Conservation (phyloP, 2,329 filamentous ascomycete species). For the Metarhizium guizhouense region DNA sequence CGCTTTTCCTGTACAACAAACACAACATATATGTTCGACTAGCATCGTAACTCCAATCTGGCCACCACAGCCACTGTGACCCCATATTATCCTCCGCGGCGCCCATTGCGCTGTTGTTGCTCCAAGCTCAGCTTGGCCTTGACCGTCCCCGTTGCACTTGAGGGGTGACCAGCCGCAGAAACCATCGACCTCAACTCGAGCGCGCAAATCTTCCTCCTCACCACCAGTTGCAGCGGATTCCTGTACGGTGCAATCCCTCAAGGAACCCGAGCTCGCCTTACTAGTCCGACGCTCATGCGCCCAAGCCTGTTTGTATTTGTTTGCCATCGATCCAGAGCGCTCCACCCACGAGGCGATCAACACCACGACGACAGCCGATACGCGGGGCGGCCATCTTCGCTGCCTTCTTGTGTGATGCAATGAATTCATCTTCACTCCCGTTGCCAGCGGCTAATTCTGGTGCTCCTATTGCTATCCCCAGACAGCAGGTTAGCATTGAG, state of each 20-base stretch:
- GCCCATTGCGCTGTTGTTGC: neutral
- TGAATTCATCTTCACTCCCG: constrained; percentile 17
- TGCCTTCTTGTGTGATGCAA: constrained; percentile 9
- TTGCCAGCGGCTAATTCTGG: neutral
- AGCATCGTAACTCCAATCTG: neutral
- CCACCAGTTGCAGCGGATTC: neutral
- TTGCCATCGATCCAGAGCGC: neutral
- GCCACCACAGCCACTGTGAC: neutral
- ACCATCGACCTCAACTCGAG: neutral
- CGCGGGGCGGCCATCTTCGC: neutral
- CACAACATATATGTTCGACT: neutral
- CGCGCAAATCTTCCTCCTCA: neutral
- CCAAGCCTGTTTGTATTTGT: neutral
- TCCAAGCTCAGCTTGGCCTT: neutral
- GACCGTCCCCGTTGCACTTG: neutral
- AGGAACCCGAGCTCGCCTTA: neutral
- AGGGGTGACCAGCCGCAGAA: neutral
- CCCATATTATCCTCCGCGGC: neutral
- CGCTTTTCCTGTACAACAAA: neutral
- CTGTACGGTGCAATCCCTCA: neutral
- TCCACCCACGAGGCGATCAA: neutral
- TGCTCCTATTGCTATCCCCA: constrained; percentile 51
- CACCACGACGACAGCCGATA: neutral
- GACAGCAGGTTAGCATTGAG: constrained; percentile 74
- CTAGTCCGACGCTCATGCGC: neutral